These are phyloP conservation scores for Penicillium polonicum DNA, from an alignment of 2,329 filamentous ascomycete species.

Conservation along the genomic window DNA sequence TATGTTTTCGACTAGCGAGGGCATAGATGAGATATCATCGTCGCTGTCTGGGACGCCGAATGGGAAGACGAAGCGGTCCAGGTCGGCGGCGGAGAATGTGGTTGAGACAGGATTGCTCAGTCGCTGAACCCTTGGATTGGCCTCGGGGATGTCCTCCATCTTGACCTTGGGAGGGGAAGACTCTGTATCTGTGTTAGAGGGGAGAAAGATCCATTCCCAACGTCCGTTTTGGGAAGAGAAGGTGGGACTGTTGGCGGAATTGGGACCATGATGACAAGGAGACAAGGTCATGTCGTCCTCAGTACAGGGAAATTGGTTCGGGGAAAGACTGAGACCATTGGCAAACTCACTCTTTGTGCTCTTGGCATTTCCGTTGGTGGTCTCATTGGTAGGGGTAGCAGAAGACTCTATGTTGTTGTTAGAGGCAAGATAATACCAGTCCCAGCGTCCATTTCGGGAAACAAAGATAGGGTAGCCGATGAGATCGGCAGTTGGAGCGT, in stretches of 20 bases:
- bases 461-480: not conserved
- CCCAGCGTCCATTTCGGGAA: not conserved
- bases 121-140: not conserved
- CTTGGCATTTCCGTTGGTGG: not conserved
- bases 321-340: not conserved
- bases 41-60: not conserved
- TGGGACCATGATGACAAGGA: not conserved
- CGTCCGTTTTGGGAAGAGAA: not conserved
- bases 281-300: not conserved
- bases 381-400: not conserved
- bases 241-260: not conserved
- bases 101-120: not conserved
- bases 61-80: not conserved
- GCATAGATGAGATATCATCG: not conserved
- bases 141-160: not conserved
- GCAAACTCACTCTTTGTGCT: not conserved
- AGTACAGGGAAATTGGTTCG: not conserved
- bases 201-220: not conserved
- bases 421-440: slow-evolving; percentile 1
- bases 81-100: not conserved
- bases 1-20: not conserved
- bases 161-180: not conserved
- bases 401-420: not conserved
- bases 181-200: not conserved
- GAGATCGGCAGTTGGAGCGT: not conserved